Conservation (phyloP, 495 filamentous ascomycete genomes). For the Massariosphaeria phaeospora region DNA sequence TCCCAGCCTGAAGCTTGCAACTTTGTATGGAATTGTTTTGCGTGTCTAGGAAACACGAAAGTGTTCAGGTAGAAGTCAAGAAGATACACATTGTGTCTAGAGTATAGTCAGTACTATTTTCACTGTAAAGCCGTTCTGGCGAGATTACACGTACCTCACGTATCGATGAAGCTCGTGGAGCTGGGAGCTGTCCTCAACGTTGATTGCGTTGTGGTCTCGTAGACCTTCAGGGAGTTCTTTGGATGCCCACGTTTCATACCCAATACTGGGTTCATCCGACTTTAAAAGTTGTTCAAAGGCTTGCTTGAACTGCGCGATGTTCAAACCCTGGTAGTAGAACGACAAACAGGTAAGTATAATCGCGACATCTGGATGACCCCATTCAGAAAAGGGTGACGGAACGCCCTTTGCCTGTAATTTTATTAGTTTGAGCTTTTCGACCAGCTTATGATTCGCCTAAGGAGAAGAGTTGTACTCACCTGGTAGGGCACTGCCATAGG, state of each 20-base stretch:
- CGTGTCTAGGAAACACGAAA: slow-evolving; percentile 52
- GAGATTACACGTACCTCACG: too few species aligned
- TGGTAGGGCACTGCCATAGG: slow-evolving; percentile 48
- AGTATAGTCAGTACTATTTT: too few species aligned
- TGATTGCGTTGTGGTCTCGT: slow-evolving; percentile 47
- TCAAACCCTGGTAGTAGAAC: slow-evolving; percentile 51
- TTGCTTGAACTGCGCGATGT: slow-evolving; percentile 40
- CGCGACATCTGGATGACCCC: slow-evolving; percentile 53
- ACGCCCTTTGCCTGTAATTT: slow-evolving; percentile 46
- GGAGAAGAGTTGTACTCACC: too few species aligned
- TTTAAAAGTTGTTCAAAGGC: slow-evolving; percentile 43
- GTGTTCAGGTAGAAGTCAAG: slow-evolving; percentile 52
- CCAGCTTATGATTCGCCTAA: too few species aligned
- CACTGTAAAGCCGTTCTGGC: too few species aligned
- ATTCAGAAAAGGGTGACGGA: slow-evolving; percentile 50
- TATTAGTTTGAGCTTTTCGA: too few species aligned
- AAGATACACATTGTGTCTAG: slow-evolving; percentile 37
- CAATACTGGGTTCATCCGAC: slow-evolving; percentile 49
- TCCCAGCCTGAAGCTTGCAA: slow-evolving; percentile 54
- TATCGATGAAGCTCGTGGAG: slow-evolving; percentile 42
- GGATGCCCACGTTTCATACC: slow-evolving; percentile 48
- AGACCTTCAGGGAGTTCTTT: slow-evolving; percentile 42
- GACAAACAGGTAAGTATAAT: slow-evolving; percentile 51
- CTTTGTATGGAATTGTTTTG: slow-evolving; percentile 51
- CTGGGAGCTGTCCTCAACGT: slow-evolving; percentile 48